Base-by-base conservation (phyloP, 1,284 basidiomycete species). In the Cryptococcus sp. region DNA sequence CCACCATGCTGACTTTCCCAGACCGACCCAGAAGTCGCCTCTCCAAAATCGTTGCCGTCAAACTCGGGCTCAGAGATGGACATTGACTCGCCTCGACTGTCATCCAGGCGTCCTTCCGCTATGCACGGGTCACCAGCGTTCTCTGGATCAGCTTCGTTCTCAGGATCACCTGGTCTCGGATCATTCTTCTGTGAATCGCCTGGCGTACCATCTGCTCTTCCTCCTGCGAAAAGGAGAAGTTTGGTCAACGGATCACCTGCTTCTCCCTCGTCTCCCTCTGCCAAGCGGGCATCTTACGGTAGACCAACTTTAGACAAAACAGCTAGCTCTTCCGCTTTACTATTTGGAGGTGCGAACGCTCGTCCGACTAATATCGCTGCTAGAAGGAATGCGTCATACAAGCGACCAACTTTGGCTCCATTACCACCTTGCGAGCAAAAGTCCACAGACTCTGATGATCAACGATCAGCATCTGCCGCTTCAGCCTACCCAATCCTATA, bases 181-280 rank as follows among this genome's bases (percentile, higher is more conserved):
- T 68, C 67, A 7, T 73, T 70, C 63, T 77, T 76, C 55, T 71
- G 69, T 64, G 70, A 73, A 35, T 73, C 72, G 4, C 73, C 74
- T 6, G 66, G 63, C 4, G 60, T 63, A 3, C 65, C 68, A 3
- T 49, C 63, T 7, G 58, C 59, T 41, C 56, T 59, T 15, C 60
- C 62, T 5, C 61, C 65, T 33, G 53, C 65, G 7, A 73, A 72
- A 55, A 61, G 71, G 33, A 58, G 71, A 11, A 64, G 62, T 44
- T 58, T 69, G 8, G 56, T 66, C 47, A 61, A 60, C 5, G 70
- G 69, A 1, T 72, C 73, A 1, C 73, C 74, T 7, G 67, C 65
- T 3, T 75, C 74, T 0, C 65, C 70, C 3, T 70, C 70, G 7
- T 77, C 75, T 4, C 73, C 75, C 3, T 74, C 72, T 3, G 67